A percentile compares a stretch with the other conserved stretches of the same genome.
Evolutionary conservation across 2,329 filamentous ascomycete genomes (phyloP).

Genomic region (Hypoxylon rubiginosum): DNA sequence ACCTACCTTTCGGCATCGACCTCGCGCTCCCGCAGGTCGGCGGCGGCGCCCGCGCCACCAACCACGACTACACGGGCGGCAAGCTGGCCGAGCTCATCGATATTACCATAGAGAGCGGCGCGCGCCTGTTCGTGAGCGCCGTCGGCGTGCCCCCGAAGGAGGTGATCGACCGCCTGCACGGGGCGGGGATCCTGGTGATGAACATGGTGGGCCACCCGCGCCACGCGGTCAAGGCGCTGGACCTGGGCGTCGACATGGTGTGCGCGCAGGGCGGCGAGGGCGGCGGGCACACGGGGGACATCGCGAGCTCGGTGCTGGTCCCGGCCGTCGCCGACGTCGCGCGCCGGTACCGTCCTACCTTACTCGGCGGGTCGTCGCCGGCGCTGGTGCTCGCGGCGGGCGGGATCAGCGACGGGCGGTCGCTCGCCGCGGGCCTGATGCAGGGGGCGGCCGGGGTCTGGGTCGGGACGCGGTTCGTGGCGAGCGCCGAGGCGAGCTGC

Average conservation of each 20-base stretch:
- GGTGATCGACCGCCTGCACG: slow-evolving; percentile 82
- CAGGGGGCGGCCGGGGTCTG: slow-evolving; percentile 90
- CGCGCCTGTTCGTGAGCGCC: slow-evolving; percentile 86
- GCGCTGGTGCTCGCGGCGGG: slow-evolving; percentile 91
- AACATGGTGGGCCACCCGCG: slow-evolving; percentile 97
- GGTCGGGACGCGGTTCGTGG: slow-evolving; percentile 95
- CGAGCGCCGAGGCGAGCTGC: slow-evolving; percentile 83
- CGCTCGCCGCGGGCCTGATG: slow-evolving; percentile 85
- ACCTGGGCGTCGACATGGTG: slow-evolving; percentile 88
- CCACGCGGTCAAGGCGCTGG: slow-evolving; percentile 89
- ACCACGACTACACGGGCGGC: slow-evolving; percentile 95
- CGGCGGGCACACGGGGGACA: slow-evolving; percentile 91
- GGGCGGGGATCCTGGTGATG: slow-evolving; percentile 87
- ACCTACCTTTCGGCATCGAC: slow-evolving; percentile 90
- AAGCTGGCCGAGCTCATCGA: slow-evolving; percentile 89
- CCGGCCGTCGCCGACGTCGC: slow-evolving; percentile 91
- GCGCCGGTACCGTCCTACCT: slow-evolving; percentile 74
- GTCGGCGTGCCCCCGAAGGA: slow-evolving; percentile 85
- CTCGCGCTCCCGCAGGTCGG: slow-evolving; percentile 92
- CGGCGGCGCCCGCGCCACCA: slow-evolving; percentile 85
- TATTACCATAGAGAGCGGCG: slow-evolving; percentile 86
- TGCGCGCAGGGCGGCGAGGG: slow-evolving; percentile 95
- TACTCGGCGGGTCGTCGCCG: slow-evolving; percentile 75
- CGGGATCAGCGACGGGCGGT: slow-evolving; percentile 85
- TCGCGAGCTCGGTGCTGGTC: slow-evolving; percentile 87